These are phyloP conservation scores for Aspergillus phoenicis DNA, from an alignment of 2,329 filamentous ascomycete genomes.

Conservation along the genomic window DNA sequence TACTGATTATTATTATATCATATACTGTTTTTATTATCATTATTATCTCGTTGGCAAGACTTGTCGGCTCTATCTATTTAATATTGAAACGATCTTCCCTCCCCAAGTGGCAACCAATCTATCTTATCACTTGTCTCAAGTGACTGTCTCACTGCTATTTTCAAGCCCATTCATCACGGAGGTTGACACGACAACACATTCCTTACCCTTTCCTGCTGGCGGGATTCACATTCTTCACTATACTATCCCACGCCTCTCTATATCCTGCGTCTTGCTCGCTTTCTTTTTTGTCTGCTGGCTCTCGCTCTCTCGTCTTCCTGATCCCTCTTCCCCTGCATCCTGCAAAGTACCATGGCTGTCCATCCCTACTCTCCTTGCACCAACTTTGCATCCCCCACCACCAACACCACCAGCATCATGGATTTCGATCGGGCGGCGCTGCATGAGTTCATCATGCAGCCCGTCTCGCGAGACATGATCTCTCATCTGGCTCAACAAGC, in stretches of 20 bases:
- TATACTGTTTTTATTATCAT: too few species aligned
- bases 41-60: too few species aligned
- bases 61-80: slow-evolving; percentile 18
- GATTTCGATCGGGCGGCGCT: slow-evolving; percentile 48
- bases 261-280: neutral
- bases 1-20: neutral
- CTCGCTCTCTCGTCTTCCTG: neutral
- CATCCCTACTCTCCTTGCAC: slow-evolving; percentile 2
- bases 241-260: neutral
- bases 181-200: slow-evolving; percentile 25
- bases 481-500: slow-evolving; percentile 51
- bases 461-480: slow-evolving; percentile 53
- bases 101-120: neutral
- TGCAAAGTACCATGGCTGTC: slow-evolving; percentile 4
- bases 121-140: slow-evolving; percentile 5
- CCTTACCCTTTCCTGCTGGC: slow-evolving; percentile 33
- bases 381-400: slow-evolving; percentile 13
- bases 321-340: slow-evolving; percentile 4
- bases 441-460: slow-evolving; percentile 50
- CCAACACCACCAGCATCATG: slow-evolving; percentile 11
- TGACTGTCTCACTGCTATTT: slow-evolving; percentile 19
- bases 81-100: neutral
- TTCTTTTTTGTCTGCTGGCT: neutral
- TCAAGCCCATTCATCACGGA: slow-evolving; percentile 5
- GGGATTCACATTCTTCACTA: slow-evolving; percentile 26